Conservation (phyloP, 176 grass and related monocot species). For the Phoenix roebelenii region DNA sequence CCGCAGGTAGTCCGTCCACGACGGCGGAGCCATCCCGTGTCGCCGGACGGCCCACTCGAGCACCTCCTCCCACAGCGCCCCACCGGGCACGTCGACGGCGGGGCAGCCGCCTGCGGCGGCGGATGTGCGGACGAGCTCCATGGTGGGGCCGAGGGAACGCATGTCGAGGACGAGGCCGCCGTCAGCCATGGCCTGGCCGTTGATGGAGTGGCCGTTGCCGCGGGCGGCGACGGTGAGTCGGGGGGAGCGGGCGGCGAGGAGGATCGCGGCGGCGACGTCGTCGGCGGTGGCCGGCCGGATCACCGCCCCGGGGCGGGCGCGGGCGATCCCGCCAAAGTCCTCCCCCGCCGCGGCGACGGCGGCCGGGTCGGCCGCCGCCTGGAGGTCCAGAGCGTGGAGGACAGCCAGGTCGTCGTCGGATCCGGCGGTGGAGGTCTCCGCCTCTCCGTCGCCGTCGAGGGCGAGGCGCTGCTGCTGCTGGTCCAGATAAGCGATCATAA, state of each 20-base stretch:
- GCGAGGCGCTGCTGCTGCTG: constrained; percentile 15
- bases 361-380: not conserved
- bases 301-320: constrained; percentile 30
- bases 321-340: constrained; percentile 66
- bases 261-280: constrained; percentile 53
- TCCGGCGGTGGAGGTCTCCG: not conserved
- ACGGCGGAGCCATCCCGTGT: constrained; percentile 48
- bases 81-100: constrained; percentile 60
- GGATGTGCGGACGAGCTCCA: constrained; percentile 14
- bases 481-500: constrained; percentile 63
- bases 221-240: constrained; percentile 63
- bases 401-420: not conserved
- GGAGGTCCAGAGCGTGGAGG: constrained; percentile 1
- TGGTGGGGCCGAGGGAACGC: constrained; percentile 38
- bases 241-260: constrained; percentile 20
- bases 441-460: constrained; percentile 12
- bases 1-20: constrained; percentile 89
- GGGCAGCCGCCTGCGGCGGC: not conserved
- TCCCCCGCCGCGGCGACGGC: constrained; percentile 27
- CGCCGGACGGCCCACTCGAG: constrained; percentile 64
- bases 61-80: constrained; percentile 90
- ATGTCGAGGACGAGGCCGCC: constrained; percentile 87
- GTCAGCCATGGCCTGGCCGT: constrained; percentile 58
- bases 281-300: constrained; percentile 41
- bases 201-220: constrained; percentile 88